These are phyloP conservation scores for Neofusicoccum parvum DNA, from an alignment of 2,329 filamentous ascomycete genomes.

Conservation along the genomic window DNA sequence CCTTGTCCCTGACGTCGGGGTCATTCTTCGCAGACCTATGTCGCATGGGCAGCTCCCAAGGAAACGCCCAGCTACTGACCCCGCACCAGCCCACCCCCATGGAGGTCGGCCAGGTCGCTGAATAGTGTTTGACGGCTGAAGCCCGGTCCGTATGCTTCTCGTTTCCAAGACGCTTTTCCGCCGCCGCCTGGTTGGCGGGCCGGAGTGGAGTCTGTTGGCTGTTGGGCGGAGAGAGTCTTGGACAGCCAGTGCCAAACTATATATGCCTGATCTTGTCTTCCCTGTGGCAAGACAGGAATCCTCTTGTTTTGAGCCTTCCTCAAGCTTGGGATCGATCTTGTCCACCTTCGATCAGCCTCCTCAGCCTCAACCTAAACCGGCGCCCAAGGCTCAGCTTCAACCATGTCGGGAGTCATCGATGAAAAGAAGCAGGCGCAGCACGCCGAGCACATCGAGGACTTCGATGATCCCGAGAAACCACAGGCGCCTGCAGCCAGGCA, in stretches of 20 bases:
- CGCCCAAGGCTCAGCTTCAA: background rate
- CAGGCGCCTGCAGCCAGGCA: slow-evolving; percentile 29
- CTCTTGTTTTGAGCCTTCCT: slow-evolving; percentile 1
- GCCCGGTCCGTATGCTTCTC: background rate
- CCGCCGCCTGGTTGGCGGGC: background rate
- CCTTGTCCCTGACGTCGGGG: background rate
- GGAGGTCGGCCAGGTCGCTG: background rate
- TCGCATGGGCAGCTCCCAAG: background rate
- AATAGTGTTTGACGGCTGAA: background rate
- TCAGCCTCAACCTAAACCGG: background rate
- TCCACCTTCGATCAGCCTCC: background rate
- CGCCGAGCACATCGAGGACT: background rate
- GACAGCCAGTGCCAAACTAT: slow-evolving; percentile 2
- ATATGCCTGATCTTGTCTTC: slow-evolving; percentile 4
- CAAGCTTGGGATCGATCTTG: background rate
- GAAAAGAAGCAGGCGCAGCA: background rate
- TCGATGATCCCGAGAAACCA: slow-evolving; percentile 16
- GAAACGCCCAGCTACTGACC: slow-evolving; percentile 8
- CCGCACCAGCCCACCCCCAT: slow-evolving; percentile 1
- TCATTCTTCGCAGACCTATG: background rate
- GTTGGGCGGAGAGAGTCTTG: background rate
- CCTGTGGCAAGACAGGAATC: background rate
- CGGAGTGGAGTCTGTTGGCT: background rate
- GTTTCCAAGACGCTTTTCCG: background rate
- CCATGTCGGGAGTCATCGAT: slow-evolving; percentile 2